Percentiles rank a stretch among this genome's conserved stretches.
Conservation (phyloP, 441 rosid genomes). For the Rhodomyrtus psidioides region DNA sequence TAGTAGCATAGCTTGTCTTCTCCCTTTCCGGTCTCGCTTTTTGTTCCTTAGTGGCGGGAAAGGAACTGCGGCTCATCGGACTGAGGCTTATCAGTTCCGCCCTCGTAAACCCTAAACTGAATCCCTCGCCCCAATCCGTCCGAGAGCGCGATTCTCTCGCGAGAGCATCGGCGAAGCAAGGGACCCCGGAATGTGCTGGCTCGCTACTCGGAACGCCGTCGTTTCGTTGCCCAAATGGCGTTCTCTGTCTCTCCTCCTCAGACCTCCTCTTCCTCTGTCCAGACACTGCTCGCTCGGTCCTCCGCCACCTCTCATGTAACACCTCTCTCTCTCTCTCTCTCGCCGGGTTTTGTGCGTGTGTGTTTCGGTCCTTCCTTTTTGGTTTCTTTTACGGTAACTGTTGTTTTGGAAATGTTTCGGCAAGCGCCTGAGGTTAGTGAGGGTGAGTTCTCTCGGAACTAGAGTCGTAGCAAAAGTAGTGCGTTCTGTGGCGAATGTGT, state of each 20-base stretch:
- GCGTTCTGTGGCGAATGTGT: background rate
- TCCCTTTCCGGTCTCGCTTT: background rate
- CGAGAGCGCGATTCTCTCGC: background rate
- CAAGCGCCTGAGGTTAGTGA: background rate
- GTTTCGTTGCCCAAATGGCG: conserved; percentile 58
- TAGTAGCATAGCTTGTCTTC: background rate
- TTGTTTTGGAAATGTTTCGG: background rate
- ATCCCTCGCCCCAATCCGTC: background rate
- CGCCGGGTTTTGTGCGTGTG: background rate
- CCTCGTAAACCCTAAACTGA: background rate
- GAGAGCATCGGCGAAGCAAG: background rate
- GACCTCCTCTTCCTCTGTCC: conserved; percentile 32
- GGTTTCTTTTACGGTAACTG: background rate
- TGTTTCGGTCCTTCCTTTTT: background rate
- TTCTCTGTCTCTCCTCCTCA: conserved; percentile 40
- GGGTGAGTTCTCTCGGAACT: background rate
- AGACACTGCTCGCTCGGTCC: conserved; percentile 24
- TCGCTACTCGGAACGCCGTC: conserved; percentile 60
- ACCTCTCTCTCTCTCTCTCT: background rate
- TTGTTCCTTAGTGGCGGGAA: background rate
- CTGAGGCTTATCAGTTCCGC: background rate
- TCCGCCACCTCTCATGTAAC: conserved; percentile 39
- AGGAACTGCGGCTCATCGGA: background rate
- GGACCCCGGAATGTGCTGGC: conserved; percentile 44
- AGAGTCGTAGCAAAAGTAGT: background rate